phyloP scores from a whole-genome alignment of 257 asterid species.

The Solanum paucissectum region DNA sequence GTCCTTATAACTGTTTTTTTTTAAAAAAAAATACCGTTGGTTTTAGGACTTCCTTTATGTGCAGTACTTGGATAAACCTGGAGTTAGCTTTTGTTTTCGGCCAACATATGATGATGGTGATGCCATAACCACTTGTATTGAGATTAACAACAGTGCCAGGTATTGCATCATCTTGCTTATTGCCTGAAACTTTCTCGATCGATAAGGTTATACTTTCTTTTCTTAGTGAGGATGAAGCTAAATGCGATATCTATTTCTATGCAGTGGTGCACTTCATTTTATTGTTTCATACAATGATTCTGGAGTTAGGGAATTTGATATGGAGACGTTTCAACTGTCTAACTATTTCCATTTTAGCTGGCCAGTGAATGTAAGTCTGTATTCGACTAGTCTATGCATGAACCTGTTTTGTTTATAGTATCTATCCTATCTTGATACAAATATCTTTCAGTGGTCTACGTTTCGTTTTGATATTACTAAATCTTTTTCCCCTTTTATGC shows the following conservation, averaged over 20 bases:
- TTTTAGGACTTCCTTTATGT: conserved; percentile 9
- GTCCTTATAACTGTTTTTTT: conserved; percentile 44
- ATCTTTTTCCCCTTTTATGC: neutral
- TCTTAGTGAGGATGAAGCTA: conserved; percentile 3
- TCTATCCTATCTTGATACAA: neutral
- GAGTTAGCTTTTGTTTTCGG: conserved; percentile 65
- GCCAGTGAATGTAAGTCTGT: conserved; percentile 77
- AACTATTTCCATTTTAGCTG: conserved; percentile 57
- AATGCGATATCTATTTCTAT: conserved; percentile 8
- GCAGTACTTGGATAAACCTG: conserved; percentile 80
- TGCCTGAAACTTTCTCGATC: neutral
- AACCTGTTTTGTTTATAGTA: neutral
- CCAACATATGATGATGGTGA: conserved; percentile 67
- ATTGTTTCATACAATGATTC: conserved; percentile 75
- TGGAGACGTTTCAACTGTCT: conserved; percentile 69
- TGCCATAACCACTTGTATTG: conserved; percentile 73
- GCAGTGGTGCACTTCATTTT: conserved; percentile 86
- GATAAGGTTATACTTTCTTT: too few relatives aligned
- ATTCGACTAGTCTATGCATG: neutral
- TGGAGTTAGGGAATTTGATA: conserved; percentile 75
- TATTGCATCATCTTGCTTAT: conserved; percentile 6
- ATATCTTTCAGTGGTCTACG: neutral
- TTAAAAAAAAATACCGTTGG: neutral
- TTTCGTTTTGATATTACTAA: neutral
- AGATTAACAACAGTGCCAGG: conserved; percentile 61